These are phyloP conservation scores for Brassica nigra DNA, from an alignment of 345 rosid species.

Conservation along the genomic window DNA sequence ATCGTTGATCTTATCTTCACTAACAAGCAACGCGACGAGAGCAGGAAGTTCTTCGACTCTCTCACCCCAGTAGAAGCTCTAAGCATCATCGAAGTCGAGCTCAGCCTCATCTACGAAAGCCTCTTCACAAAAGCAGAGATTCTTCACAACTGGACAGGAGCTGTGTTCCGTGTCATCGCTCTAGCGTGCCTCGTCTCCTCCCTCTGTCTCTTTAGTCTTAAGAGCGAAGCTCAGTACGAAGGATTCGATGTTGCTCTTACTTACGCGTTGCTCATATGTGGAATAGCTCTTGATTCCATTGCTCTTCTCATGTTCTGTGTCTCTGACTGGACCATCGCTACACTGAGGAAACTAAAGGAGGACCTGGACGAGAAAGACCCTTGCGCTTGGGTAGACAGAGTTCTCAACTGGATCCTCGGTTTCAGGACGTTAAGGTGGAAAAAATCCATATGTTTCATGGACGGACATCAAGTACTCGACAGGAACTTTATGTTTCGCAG, in stretches of 20 bases:
- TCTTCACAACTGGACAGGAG: constrained; percentile 20
- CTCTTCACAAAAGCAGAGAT: constrained; percentile 52
- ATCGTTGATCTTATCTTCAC: constrained; percentile 46
- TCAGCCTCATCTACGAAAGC: constrained; percentile 48
- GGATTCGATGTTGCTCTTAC: constrained; percentile 54
- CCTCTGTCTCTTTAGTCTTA: constrained; percentile 42
- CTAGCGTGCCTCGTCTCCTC: constrained; percentile 39
- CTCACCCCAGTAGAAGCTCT: constrained; percentile 31
- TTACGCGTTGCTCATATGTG: constrained; percentile 57
- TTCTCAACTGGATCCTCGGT: constrained; percentile 27
- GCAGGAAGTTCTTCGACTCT: constrained; percentile 21
- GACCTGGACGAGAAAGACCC: constrained; percentile 23
- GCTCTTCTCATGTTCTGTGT: constrained; percentile 53
- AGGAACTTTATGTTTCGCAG: constrained; percentile 46
- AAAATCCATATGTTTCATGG: neutral
- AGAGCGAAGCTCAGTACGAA: constrained; percentile 34
- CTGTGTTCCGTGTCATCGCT: constrained; percentile 39
- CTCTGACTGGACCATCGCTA: constrained; percentile 60
- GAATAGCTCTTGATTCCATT: constrained; percentile 53
- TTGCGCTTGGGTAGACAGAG: neutral
- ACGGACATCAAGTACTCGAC: constrained; percentile 30
- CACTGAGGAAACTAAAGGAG: constrained; percentile 12
- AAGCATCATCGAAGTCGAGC: constrained; percentile 45
- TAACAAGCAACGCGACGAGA: constrained; percentile 10
- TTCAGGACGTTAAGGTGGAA: constrained; percentile 38